These are phyloP conservation scores for Sclerospora graminicola DNA, from an alignment of 352 stramenopile genomes.

Conservation along the genomic window DNA sequence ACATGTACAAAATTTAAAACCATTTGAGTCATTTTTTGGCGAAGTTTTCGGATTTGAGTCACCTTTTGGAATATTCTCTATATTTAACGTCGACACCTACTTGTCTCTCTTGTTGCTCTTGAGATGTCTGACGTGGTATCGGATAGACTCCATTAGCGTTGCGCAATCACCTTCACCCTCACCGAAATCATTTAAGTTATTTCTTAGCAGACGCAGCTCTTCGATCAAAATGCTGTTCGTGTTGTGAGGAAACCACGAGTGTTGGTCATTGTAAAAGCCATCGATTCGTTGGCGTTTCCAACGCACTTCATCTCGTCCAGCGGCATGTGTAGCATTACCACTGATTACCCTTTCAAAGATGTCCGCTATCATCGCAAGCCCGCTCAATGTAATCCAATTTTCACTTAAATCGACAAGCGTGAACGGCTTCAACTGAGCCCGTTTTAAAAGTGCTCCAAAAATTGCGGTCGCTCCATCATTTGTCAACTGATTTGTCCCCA, in stretches of 20 bases:
- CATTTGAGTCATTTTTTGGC: too few species aligned
- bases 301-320: slow-evolving; percentile 23
- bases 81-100: too few species aligned
- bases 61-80: too few species aligned
- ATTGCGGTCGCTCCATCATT: too few species aligned
- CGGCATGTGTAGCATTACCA: not conserved
- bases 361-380: slow-evolving; percentile 30
- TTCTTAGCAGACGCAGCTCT: too few species aligned
- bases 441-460: slow-evolving; percentile 37
- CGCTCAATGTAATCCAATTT: slow-evolving; percentile 47
- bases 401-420: too few species aligned
- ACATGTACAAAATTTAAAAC: too few species aligned
- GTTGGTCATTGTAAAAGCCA: slow-evolving; percentile 3
- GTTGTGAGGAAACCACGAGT: not conserved
- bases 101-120: slow-evolving; percentile 33
- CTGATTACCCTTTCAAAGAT: too few species aligned
- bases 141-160: slow-evolving; percentile 19
- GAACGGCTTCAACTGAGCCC: slow-evolving; percentile 19
- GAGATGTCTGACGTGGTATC: slow-evolving; percentile 26
- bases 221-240: slow-evolving; percentile 14
- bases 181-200: slow-evolving; percentile 31
- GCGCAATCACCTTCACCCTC: slow-evolving; percentile 15
- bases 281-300: too few species aligned
- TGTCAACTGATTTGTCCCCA: slow-evolving; percentile 60
- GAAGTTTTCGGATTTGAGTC: too few species aligned